Evolutionary conservation across 2,329 filamentous ascomycete species (phyloP).

Genomic region (Fusarium gaditjirri): DNA sequence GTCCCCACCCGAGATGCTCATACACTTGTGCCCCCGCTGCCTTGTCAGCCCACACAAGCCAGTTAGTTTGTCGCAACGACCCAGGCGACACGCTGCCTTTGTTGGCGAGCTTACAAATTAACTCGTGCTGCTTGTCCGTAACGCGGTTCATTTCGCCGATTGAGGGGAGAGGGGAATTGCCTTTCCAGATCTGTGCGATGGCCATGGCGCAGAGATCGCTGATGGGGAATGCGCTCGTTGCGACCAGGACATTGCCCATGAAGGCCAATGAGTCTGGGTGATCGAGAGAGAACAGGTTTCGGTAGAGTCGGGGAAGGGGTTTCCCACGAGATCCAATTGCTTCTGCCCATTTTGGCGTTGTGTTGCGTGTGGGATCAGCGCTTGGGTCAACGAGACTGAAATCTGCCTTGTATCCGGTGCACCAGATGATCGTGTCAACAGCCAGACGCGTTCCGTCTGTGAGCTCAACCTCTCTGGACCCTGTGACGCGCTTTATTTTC

Average conservation of each 20-base stretch:
- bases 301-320: slow-evolving; percentile 52
- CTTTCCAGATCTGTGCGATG: slow-evolving; percentile 57
- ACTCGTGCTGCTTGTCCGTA: slow-evolving; percentile 49
- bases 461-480: slow-evolving; percentile 43
- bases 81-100: slow-evolving; percentile 42
- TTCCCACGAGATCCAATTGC: slow-evolving; percentile 44
- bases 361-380: slow-evolving; percentile 43
- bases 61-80: slow-evolving; percentile 48
- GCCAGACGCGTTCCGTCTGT: slow-evolving; percentile 43
- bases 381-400: slow-evolving; percentile 44
- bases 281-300: slow-evolving; percentile 57
- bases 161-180: slow-evolving; percentile 51
- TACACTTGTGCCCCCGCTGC: slow-evolving; percentile 54
- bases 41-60: slow-evolving; percentile 54
- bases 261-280: slow-evolving; percentile 58
- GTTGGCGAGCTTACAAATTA: slow-evolving; percentile 45
- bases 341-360: slow-evolving; percentile 36
- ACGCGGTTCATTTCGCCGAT: slow-evolving; percentile 50
- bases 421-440: slow-evolving; percentile 49
- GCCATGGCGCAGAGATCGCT: slow-evolving; percentile 57
- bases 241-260: slow-evolving; percentile 51
- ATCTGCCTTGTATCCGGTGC: slow-evolving; percentile 50
- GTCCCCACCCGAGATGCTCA: slow-evolving; percentile 55
- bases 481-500: slow-evolving; percentile 42
- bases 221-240: slow-evolving; percentile 49